Conservation (phyloP, 2,329 filamentous ascomycete species). For the Calonectria montana region DNA sequence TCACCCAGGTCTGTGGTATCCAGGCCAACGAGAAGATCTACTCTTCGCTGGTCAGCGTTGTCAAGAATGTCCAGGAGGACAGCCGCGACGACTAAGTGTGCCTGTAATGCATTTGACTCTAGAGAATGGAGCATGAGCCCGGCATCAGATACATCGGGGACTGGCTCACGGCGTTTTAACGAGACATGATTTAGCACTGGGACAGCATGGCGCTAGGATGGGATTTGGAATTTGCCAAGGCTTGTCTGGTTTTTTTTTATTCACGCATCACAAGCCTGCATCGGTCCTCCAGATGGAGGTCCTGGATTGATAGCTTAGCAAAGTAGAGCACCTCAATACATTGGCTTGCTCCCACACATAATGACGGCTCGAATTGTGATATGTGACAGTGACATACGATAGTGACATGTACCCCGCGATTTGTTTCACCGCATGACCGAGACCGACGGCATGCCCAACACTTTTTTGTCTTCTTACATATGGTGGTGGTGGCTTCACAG, state of each 20-base stretch:
- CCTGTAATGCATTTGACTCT: not conserved
- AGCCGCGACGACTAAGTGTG: constrained; percentile 56
- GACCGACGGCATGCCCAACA: not conserved
- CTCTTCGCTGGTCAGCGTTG: constrained; percentile 78
- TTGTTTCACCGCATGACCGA: not conserved
- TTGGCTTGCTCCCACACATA: not conserved
- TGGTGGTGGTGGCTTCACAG: not conserved
- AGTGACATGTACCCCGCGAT: not conserved
- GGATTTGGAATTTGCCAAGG: constrained; percentile 28
- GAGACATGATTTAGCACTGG: constrained; percentile 36
- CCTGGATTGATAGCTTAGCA: constrained; percentile 13
- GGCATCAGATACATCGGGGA: constrained; percentile 18
- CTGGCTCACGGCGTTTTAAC: constrained; percentile 38
- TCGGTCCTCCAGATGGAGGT: not conserved
- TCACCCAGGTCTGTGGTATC: constrained; percentile 84
- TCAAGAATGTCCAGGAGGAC: constrained; percentile 85
- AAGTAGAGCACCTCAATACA: constrained; percentile 14
- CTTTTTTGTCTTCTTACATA: not conserved
- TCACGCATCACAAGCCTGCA: not conserved
- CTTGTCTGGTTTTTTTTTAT: constrained; percentile 22
- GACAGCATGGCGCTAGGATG: constrained; percentile 42
- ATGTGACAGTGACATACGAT: not conserved
- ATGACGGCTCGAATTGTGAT: not conserved
- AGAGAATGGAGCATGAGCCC: constrained; percentile 27
- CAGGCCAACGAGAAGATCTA: constrained; percentile 82